phyloP scores from a whole-genome alignment of 805 yeast species.

The Candida adriatica region DNA sequence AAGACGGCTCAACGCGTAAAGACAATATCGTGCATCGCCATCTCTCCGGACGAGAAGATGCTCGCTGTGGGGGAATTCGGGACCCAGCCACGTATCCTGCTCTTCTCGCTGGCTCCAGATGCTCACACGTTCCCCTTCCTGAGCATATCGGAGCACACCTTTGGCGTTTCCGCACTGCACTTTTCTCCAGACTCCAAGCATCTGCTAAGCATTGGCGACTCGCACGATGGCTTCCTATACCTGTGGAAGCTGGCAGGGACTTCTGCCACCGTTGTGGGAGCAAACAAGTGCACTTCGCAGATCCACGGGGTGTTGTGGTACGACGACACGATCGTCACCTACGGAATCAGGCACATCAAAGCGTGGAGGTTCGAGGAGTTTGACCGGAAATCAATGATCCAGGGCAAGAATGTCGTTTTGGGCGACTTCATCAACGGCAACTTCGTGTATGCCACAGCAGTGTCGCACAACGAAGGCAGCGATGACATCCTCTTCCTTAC shows the following conservation, averaged over 20 bases:
- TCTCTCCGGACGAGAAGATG: constrained; percentile 45
- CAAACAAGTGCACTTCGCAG: constrained; percentile 57
- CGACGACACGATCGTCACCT: constrained; percentile 40
- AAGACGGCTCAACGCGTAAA: constrained; percentile 34
- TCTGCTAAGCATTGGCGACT: constrained; percentile 57
- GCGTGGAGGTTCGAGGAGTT: constrained; percentile 46
- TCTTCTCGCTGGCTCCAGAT: constrained; percentile 50
- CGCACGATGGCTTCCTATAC: constrained; percentile 61
- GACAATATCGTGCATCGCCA: constrained; percentile 48
- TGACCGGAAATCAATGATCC: constrained; percentile 28
- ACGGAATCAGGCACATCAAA: constrained; percentile 56
- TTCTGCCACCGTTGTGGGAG: constrained; percentile 33
- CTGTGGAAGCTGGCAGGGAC: constrained; percentile 44
- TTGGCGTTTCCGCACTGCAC: constrained; percentile 48
- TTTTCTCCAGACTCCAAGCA: constrained; percentile 54
- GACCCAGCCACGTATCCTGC: constrained; percentile 55
- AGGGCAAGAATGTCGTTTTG: constrained; percentile 55
- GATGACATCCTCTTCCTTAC: constrained; percentile 21
- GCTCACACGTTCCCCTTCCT: constrained; percentile 43
- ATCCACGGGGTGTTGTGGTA: constrained; percentile 54
- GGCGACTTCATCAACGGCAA: constrained; percentile 42
- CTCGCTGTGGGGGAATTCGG: constrained; percentile 71
- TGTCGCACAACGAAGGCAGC: constrained; percentile 11
- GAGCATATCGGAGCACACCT: constrained; percentile 53
- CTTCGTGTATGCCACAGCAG: constrained; percentile 34